Conservation (phyloP, 768 basidiomycete species). For the Leccinum ochraceum region DNA sequence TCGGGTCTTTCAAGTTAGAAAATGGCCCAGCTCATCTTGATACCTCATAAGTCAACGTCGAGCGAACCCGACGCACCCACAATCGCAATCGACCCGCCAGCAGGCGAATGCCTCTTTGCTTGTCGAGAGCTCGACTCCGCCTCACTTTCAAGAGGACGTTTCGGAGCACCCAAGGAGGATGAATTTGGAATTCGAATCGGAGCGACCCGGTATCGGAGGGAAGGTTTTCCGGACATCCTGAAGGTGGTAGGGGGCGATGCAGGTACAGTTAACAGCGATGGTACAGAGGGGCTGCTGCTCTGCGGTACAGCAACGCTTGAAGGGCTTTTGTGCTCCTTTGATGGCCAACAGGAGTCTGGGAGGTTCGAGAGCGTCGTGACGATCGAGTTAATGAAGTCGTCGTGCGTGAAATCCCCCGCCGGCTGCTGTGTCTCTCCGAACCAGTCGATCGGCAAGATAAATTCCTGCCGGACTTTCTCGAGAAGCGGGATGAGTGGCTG, state of each 20-base stretch:
- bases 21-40: neutral
- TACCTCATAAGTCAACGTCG: neutral
- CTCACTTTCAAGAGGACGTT: neutral
- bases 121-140: neutral
- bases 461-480: neutral
- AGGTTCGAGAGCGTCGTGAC: neutral
- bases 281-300: neutral
- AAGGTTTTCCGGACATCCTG: neutral
- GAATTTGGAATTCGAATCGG: neutral
- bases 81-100: neutral
- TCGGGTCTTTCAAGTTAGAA: neutral
- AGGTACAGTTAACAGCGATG: neutral
- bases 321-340: neutral
- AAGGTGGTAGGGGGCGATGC: neutral
- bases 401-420: neutral
- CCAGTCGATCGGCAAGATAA: neutral
- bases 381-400: neutral
- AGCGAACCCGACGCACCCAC: neutral
- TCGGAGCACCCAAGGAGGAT: neutral
- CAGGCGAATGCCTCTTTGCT: neutral
- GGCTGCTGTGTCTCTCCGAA: neutral
- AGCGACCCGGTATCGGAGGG: neutral
- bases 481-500: conserved; percentile 3
- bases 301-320: neutral
- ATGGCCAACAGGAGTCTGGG: neutral